Conservation (phyloP, 2,329 filamentous ascomycete genomes). For the Didymella lethalis region DNA sequence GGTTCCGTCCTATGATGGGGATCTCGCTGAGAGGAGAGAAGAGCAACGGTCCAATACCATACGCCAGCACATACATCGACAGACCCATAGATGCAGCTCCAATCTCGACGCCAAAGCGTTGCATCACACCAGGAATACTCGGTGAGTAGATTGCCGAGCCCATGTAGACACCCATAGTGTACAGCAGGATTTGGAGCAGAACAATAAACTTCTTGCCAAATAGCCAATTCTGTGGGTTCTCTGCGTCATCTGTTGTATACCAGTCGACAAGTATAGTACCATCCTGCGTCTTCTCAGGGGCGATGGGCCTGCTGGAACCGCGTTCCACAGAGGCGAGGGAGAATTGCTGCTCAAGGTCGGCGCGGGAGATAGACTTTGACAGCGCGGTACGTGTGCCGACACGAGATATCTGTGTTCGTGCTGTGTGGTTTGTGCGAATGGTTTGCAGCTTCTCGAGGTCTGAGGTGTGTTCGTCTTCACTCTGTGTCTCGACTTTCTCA, state of each 20-base stretch:
- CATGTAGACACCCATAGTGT: neutral
- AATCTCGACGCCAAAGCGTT: neutral
- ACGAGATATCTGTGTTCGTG: neutral
- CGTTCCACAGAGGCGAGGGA: neutral
- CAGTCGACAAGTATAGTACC: neutral
- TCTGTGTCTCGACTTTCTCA: neutral
- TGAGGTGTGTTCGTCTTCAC: neutral
- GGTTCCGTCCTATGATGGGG: neutral
- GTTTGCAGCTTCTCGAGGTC: neutral
- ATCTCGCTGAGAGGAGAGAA: neutral
- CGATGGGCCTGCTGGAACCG: neutral
- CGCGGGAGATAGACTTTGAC: neutral
- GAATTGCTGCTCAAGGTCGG: neutral
- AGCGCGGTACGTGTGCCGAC: neutral
- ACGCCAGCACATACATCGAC: neutral
- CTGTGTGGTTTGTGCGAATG: neutral
- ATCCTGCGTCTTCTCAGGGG: neutral
- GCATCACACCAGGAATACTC: neutral
- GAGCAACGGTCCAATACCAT: neutral
- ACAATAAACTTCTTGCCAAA: neutral
- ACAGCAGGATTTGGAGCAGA: neutral
- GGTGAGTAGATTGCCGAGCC: neutral
- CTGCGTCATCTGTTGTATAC: neutral
- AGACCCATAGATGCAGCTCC: neutral
- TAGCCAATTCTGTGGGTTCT: neutral